Conservation (phyloP, 2,329 filamentous ascomycete species). For the Fusarium miscanthi region DNA sequence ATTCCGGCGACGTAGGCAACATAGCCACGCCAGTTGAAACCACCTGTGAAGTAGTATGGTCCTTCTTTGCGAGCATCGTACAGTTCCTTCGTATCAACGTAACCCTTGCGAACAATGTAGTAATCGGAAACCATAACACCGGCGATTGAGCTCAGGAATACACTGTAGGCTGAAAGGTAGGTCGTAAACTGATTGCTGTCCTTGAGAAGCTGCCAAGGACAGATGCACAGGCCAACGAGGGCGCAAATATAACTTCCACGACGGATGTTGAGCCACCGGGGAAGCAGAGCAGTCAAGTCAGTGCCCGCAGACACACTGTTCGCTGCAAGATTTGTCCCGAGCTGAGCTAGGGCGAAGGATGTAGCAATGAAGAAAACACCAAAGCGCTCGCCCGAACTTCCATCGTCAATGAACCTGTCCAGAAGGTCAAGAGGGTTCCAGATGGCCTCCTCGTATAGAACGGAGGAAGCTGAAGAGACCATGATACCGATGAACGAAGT, state of each 20-base stretch:
- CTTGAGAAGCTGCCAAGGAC: slow-evolving; percentile 83
- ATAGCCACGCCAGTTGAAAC: slow-evolving; percentile 87
- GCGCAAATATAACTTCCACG: slow-evolving; percentile 90
- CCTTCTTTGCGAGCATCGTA: slow-evolving; percentile 76
- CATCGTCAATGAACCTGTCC: slow-evolving; percentile 74
- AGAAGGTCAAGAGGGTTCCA: slow-evolving; percentile 80
- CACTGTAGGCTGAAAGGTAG: slow-evolving; percentile 90
- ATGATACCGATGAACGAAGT: slow-evolving; percentile 88
- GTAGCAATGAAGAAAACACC: slow-evolving; percentile 79
- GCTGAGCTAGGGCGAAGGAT: slow-evolving; percentile 81
- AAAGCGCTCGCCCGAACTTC: slow-evolving; percentile 74
- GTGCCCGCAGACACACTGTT: slow-evolving; percentile 76
- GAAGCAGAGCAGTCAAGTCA: slow-evolving; percentile 83
- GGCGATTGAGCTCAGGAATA: slow-evolving; percentile 93
- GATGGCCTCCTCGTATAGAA: slow-evolving; percentile 74
- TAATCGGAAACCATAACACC: slow-evolving; percentile 93
- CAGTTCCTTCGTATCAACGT: slow-evolving; percentile 80
- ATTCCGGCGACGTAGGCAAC: slow-evolving; percentile 85
- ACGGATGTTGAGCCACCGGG: slow-evolving; percentile 84
- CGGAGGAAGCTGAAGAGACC: slow-evolving; percentile 76
- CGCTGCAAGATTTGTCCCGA: slow-evolving; percentile 88
- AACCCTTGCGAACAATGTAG: slow-evolving; percentile 85
- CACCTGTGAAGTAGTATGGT: slow-evolving; percentile 79
- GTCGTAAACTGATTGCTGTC: slow-evolving; percentile 86
- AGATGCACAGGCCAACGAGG: slow-evolving; percentile 82